Evolutionary conservation across 1,284 basidiomycete genomes (phyloP).

Genomic region (Melampsora larici-populina): DNA sequence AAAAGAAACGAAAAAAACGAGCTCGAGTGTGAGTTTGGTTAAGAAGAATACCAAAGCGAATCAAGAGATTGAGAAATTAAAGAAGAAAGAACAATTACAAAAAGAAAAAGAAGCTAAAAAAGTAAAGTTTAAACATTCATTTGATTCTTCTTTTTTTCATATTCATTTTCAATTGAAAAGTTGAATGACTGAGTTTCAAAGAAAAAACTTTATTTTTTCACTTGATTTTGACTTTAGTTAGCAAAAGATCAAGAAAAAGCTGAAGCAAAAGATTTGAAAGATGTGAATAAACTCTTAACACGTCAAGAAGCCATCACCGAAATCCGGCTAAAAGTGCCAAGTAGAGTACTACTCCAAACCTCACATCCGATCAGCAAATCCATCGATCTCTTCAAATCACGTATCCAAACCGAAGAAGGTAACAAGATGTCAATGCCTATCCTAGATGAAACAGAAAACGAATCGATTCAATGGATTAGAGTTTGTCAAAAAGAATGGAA

Average conservation of each 20-base stretch:
- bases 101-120: slow-evolving; percentile 22
- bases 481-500: slow-evolving; percentile 24
- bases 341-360: too few relatives aligned
- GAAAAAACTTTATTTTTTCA: too few relatives aligned
- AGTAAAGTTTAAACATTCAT: too few relatives aligned
- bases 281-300: slow-evolving; percentile 22
- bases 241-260: slow-evolving; percentile 21
- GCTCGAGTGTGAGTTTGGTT: too few relatives aligned
- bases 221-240: too few relatives aligned
- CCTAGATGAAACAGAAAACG: neutral
- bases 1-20: too few relatives aligned
- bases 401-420: slow-evolving; percentile 15
- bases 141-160: too few relatives aligned
- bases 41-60: too few relatives aligned
- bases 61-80: too few relatives aligned
- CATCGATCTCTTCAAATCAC: slow-evolving; percentile 1
- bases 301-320: slow-evolving; percentile 25
- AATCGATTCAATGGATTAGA: slow-evolving; percentile 22
- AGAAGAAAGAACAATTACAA: too few relatives aligned
- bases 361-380: slow-evolving; percentile 25
- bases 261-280: slow-evolving; percentile 4
- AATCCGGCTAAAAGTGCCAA: slow-evolving; percentile 17
- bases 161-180: too few relatives aligned
- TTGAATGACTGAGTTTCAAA: too few relatives aligned
- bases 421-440: slow-evolving; percentile 4